Percentiles rank a stretch among this genome's conserved stretches.
Conservation (phyloP, 768 basidiomycete species). For the Russula olivacea region DNA sequence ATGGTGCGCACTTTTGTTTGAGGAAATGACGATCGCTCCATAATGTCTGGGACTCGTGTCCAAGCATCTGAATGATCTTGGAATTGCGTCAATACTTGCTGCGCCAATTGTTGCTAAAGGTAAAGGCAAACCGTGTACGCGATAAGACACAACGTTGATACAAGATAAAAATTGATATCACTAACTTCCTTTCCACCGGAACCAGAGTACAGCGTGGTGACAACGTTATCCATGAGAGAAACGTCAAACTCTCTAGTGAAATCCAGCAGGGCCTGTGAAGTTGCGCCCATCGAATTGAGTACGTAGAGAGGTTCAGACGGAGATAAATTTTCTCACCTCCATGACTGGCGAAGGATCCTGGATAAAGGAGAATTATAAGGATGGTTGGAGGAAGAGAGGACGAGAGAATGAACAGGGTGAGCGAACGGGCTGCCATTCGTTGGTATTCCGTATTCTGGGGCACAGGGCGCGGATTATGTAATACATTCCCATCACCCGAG, state of each 20-base stretch:
- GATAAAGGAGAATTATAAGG: background rate
- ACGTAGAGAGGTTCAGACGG: background rate
- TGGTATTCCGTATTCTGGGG: constrained; percentile 23
- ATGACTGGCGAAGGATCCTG: constrained; percentile 11
- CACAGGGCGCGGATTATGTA: constrained; percentile 23
- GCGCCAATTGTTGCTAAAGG: constrained; percentile 85
- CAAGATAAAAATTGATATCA: constrained; percentile 17
- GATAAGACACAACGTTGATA: constrained; percentile 2
- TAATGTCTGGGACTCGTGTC: constrained; percentile 92
- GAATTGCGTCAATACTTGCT: constrained; percentile 90
- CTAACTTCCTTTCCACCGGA: constrained; percentile 68
- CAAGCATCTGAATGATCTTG: constrained; percentile 96
- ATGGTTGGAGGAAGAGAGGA: background rate
- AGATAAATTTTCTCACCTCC: constrained; percentile 5
- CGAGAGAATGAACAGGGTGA: background rate
- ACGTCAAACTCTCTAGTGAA: constrained; percentile 94
- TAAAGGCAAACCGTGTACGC: constrained; percentile 10
- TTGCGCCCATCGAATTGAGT: background rate
- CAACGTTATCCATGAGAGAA: constrained; percentile 86
- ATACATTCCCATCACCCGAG: constrained; percentile 13
- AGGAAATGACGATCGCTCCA: constrained; percentile 76
- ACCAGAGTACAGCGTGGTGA: constrained; percentile 86
- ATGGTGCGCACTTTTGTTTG: constrained; percentile 66
- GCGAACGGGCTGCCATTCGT: constrained; percentile 15
- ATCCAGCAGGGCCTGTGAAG: constrained; percentile 74